Conservation (phyloP, 2,329 filamentous ascomycete genomes). For the Dothideomycetes sp. region DNA sequence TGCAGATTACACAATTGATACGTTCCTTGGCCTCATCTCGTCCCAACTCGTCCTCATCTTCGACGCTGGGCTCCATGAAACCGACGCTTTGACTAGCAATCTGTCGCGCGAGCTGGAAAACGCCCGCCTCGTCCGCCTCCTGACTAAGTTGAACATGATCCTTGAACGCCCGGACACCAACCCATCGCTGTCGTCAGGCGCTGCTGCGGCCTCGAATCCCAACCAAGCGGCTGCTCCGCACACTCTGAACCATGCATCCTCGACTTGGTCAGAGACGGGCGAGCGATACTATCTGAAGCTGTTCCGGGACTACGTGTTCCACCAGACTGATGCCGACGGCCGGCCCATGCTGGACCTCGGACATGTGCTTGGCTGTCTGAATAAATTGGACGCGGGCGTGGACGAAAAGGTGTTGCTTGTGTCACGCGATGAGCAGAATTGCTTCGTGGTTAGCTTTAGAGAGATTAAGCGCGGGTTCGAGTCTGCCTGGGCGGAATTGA, state of each 20-base stretch:
- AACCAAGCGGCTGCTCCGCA: constrained; percentile 17
- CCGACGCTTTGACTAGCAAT: constrained; percentile 63
- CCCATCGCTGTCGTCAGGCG: constrained; percentile 25
- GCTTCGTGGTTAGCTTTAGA: constrained; percentile 80
- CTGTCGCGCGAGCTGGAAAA: constrained; percentile 81
- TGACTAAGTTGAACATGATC: constrained; percentile 75
- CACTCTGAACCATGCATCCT: constrained; percentile 20
- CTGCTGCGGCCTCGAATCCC: constrained; percentile 13
- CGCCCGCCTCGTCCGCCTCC: constrained; percentile 66
- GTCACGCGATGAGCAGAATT: constrained; percentile 81
- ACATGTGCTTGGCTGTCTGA: constrained; percentile 76
- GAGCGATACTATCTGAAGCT: constrained; percentile 88
- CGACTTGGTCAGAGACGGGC: constrained; percentile 76
- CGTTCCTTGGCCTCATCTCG: constrained; percentile 68
- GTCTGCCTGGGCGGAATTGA: constrained; percentile 48
- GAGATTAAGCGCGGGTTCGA: constrained; percentile 64
- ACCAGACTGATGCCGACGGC: constrained; percentile 79
- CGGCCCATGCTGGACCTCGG: constrained; percentile 76
- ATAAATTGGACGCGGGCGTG: constrained; percentile 82
- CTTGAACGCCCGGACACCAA: constrained; percentile 83
- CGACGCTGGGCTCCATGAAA: constrained; percentile 66
- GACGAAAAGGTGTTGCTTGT: constrained; percentile 80
- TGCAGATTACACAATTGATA: constrained; percentile 58
- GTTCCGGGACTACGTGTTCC: constrained; percentile 94
- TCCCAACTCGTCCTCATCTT: constrained; percentile 64